Evolutionary conservation across 164 flowering plant genomes (phyloP).

Genomic region (Berberis vulgaris): DNA sequence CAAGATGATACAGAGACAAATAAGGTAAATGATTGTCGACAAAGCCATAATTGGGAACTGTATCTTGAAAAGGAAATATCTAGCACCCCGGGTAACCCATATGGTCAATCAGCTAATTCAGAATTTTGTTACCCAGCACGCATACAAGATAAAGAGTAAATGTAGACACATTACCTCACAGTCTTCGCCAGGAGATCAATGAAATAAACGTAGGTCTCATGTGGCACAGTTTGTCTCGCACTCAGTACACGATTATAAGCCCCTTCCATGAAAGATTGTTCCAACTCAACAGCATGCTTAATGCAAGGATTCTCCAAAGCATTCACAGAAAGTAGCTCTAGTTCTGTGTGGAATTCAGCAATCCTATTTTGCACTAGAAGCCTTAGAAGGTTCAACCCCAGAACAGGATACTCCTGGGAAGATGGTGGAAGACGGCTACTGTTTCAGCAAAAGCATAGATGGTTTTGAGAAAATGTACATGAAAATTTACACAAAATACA

Average conservation of each 20-base stretch:
- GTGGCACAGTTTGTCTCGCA: slow-evolving; percentile 76
- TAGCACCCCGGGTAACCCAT: not conserved
- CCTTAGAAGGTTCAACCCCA: slow-evolving; percentile 88
- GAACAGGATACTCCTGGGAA: slow-evolving; percentile 65
- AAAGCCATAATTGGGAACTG: not conserved
- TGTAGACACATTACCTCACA: slow-evolving; percentile 44
- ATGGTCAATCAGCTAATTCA: no score
- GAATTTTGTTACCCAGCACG: no score
- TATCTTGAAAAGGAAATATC: no score
- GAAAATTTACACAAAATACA: no score
- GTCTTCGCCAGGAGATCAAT: slow-evolving; percentile 85
- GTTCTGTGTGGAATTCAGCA: slow-evolving; percentile 88
- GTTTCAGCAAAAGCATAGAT: slow-evolving; percentile 17
- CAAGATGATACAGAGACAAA: not conserved
- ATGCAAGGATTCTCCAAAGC: slow-evolving; percentile 83
- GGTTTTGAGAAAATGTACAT: no score
- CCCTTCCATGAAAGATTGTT: slow-evolving; percentile 97
- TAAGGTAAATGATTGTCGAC: not conserved
- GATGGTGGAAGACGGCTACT: slow-evolving; percentile 67
- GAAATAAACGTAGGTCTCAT: slow-evolving; percentile 68
- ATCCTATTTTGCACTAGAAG: slow-evolving; percentile 91
- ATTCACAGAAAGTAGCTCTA: slow-evolving; percentile 65
- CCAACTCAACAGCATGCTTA: slow-evolving; percentile 83
- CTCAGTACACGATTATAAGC: slow-evolving; percentile 81
- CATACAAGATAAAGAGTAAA: not conserved